These are phyloP conservation scores for sunflower (Helianthus annuus) DNA, from an alignment of 129 eudicot genomes.

Conservation along the genomic window HanXRQr2.0-SUNRISE NC_035436.2:178936375-178936874, in stretches of 20 bases:
- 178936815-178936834: background rate
- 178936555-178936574: background rate
- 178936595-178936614: slow-evolving; percentile 94
- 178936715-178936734: background rate
- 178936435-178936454: slow-evolving; percentile 81
- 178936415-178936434: slow-evolving; percentile 46
- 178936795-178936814: background rate
- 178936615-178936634: slow-evolving; percentile 59
- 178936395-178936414: background rate
- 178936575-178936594: slow-evolving; percentile 67
- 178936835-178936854: slow-evolving; percentile 2
- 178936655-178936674: slow-evolving; percentile 78
- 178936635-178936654: slow-evolving; percentile 56
- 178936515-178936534: background rate
- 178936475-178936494: slow-evolving; percentile 95
- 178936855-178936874: background rate
- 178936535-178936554: background rate
- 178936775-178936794: background rate
- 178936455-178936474: slow-evolving; percentile 79
- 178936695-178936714: background rate
- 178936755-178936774: background rate
- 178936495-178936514: slow-evolving; percentile 16
- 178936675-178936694: slow-evolving; percentile 3
- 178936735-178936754: background rate
- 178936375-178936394: background rate